phyloP scores from a whole-genome alignment of 208 protist species.

The Trypanosoma conorhini region DNA sequence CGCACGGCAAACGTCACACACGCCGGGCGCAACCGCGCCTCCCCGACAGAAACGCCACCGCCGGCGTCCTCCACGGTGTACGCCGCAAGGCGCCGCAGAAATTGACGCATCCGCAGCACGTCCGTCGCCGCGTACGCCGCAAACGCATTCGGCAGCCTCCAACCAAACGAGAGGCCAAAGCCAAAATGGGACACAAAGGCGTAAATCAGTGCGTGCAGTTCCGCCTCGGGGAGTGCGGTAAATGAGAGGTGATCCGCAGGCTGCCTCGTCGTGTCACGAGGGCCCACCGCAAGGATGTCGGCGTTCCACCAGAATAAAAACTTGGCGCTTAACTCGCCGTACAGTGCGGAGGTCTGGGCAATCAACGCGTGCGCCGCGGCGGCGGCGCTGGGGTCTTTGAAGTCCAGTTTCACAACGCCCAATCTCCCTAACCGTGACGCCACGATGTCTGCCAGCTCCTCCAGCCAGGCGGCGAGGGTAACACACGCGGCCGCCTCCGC shows the following conservation, averaged over 20 bases:
- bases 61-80: background rate
- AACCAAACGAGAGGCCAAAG: constrained; percentile 42
- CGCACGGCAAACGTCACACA: constrained; percentile 21
- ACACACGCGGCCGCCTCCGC: background rate
- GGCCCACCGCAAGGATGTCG: constrained; percentile 28
- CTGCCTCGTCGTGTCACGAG: background rate
- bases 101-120: constrained; percentile 2
- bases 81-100: constrained; percentile 2
- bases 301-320: constrained; percentile 58
- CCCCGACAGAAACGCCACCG: background rate
- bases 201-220: constrained; percentile 4
- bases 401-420: constrained; percentile 50
- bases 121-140: background rate
- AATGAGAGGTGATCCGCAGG: background rate
- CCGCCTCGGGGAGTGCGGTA: background rate
- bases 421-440: constrained; percentile 7
- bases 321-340: constrained; percentile 5
- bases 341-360: background rate
- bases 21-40: background rate
- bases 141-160: constrained; percentile 10
- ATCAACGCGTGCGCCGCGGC: constrained; percentile 4
- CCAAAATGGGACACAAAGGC: background rate
- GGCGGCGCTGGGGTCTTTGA: constrained; percentile 42
- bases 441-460: constrained; percentile 2
- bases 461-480: constrained; percentile 7